Evolutionary conservation across 306 rosid genomes (phyloP).

Genomic region (Acmispon strigosus): DNA sequence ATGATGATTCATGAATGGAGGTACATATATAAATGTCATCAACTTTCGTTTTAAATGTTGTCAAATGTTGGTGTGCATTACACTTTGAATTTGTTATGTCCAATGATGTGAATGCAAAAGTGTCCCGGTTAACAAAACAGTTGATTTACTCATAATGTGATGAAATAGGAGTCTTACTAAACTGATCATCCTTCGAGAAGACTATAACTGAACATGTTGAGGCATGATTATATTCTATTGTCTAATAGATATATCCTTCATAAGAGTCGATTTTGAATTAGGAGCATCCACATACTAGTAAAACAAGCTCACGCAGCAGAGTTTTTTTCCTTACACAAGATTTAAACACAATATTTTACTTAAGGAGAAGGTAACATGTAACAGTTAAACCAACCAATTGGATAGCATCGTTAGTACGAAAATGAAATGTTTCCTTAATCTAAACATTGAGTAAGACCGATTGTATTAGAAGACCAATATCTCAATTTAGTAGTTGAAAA

Average conservation of each 20-base stretch:
- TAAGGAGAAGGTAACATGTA: too few relatives aligned
- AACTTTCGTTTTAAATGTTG: conserved; percentile 16
- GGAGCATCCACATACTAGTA: too few relatives aligned
- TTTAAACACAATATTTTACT: too few relatives aligned
- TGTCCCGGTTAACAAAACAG: neutral
- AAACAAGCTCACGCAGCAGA: too few relatives aligned
- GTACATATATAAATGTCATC: neutral
- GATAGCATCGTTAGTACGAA: neutral
- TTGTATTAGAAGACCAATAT: neutral
- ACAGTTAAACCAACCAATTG: too few relatives aligned
- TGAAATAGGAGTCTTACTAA: neutral
- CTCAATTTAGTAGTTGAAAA: neutral
- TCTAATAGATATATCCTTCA: too few relatives aligned
- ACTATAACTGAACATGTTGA: too few relatives aligned
- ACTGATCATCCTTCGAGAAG: too few relatives aligned
- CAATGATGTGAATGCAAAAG: neutral
- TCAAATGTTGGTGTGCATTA: conserved; percentile 26
- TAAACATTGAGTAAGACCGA: neutral
- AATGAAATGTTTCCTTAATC: neutral
- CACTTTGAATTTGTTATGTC: neutral
- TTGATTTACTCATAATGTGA: neutral
- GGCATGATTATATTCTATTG: too few relatives aligned
- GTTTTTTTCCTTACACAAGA: too few relatives aligned
- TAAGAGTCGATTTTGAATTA: too few relatives aligned
- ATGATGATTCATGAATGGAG: neutral